Evolutionary conservation across 2,329 filamentous ascomycete species (phyloP).

Genomic region (Amesomyces nigricolor): DNA sequence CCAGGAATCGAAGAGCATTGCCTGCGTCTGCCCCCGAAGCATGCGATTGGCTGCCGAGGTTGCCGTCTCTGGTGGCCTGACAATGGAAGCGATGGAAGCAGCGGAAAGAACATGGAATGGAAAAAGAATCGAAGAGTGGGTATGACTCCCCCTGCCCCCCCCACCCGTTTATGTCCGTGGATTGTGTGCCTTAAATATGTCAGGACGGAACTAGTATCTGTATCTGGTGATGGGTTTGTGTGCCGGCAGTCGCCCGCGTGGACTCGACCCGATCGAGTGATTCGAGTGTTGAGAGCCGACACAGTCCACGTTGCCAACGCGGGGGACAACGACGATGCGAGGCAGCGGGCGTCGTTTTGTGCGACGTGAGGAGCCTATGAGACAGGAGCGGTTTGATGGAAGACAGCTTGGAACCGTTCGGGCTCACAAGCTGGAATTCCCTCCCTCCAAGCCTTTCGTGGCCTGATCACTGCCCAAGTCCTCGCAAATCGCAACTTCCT

Average conservation of each 20-base stretch:
- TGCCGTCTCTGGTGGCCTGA: not conserved
- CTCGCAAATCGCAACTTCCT: not conserved
- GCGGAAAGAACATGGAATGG: not conserved
- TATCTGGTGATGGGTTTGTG: no score
- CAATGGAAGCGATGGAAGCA: not conserved
- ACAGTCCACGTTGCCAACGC: not conserved
- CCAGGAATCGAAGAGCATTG: slow-evolving; percentile 2
- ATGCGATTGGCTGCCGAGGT: slow-evolving; percentile 3
- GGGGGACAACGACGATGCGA: not conserved
- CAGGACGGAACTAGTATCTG: no score
- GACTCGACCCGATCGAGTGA: no score
- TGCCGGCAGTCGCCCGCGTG: not conserved
- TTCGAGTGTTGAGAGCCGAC: no score
- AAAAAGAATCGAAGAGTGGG: not conserved
- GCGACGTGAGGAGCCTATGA: not conserved
- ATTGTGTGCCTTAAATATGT: no score
- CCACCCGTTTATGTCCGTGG: no score
- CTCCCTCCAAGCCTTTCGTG: not conserved
- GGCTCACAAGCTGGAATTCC: not conserved
- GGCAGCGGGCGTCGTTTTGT: not conserved
- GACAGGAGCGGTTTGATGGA: not conserved
- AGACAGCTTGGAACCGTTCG: no score
- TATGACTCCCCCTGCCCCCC: not conserved
- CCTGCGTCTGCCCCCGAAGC: not conserved
- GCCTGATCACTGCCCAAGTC: slow-evolving; percentile 4